Evolutionary conservation across 192 early-diverging fungal genomes (phyloP), one percentile per base, ranked within the genome.

Genomic region (Coemansia sp.): DNA sequence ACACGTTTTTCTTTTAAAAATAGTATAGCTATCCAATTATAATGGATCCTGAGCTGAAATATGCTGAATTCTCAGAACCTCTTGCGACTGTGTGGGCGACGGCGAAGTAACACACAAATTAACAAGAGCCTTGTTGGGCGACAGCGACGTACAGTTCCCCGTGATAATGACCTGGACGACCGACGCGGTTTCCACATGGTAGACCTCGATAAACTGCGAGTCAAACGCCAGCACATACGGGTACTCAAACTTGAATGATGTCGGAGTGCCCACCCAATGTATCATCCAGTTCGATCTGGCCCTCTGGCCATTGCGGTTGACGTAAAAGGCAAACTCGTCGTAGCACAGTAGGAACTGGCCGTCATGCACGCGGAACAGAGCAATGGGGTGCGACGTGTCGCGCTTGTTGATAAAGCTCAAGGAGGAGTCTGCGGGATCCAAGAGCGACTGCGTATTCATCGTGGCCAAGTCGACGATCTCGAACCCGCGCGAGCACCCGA

Each of bases 171-270:
- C 76, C 70, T 89, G 87, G 58, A 83, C 74, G 9, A 88, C 67
- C 35, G 83, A 68, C 27, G 86, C 91, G 2, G 88, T 91, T 62
- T 93, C 87, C 3, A 91, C 83, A 60, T 94, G 79, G 39, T 90
- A 85, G 32, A 98, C 81, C 71, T 98, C 95, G 63, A 98, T 91
- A 63, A 97, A 95, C 38, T 82, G 85, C 5, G 88, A 76, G 44
- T 97, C 92, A 72, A 93, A 98, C 0, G 95, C 94, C 59, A 97
- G 74, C 34, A 98, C 76, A 63, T 94, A 98, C 22, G 93, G 94
- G 36, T 90, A 81, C 22, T 84, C 71, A 22, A 88, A 86, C 26
- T 90, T 88, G 73, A 94, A 98, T 46, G 88, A 83, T n/a, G 83
- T 87, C 10, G 95, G 95, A 1, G 80, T 65, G 2, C 95, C 95